Conservation (phyloP, 108 stramenopile genomes). For the Epipyxis sp. region DNA sequence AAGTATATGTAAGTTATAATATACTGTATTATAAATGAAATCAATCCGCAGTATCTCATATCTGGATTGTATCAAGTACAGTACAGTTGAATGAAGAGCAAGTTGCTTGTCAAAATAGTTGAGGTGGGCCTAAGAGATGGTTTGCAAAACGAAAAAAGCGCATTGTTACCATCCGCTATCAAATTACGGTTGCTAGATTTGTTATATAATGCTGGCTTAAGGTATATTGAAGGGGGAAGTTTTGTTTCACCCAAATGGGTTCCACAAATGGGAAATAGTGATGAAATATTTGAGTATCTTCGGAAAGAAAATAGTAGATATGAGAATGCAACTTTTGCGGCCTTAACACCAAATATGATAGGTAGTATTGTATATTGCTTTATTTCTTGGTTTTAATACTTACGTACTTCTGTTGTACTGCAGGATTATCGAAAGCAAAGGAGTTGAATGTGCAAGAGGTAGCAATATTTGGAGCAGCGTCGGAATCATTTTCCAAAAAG, state of each 20-base stretch:
- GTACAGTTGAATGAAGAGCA: no score
- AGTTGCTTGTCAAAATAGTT: no score
- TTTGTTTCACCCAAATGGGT: conserved; percentile 88
- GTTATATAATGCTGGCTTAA: conserved; percentile 64
- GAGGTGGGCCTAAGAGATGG: conserved; percentile 67
- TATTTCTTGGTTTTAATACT: no score
- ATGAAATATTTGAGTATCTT: conserved; percentile 58
- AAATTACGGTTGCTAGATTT: conserved; percentile 61
- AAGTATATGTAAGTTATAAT: no score
- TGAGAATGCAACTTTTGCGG: conserved; percentile 44
- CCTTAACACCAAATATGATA: conserved; percentile 70
- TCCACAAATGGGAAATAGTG: conserved; percentile 73
- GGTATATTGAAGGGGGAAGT: conserved; percentile 66
- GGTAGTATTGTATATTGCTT: no score
- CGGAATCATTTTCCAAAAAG: conserved; percentile 68
- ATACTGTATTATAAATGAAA: no score
- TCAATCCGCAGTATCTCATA: no score
- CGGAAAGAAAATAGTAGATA: neutral
- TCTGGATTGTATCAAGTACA: no score
- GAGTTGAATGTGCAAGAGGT: conserved; percentile 60
- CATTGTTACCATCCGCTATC: conserved; percentile 55
- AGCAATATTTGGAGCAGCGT: conserved; percentile 77
- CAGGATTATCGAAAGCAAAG: conserved; percentile 59
- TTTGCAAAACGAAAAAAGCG: conserved; percentile 67
- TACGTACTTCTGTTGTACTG: neutral